A percentile compares a stretch with the other conserved stretches of the same genome.
Conservation (phyloP, 371 early-diverging fungal species). For the Circinella umbellata region DNA sequence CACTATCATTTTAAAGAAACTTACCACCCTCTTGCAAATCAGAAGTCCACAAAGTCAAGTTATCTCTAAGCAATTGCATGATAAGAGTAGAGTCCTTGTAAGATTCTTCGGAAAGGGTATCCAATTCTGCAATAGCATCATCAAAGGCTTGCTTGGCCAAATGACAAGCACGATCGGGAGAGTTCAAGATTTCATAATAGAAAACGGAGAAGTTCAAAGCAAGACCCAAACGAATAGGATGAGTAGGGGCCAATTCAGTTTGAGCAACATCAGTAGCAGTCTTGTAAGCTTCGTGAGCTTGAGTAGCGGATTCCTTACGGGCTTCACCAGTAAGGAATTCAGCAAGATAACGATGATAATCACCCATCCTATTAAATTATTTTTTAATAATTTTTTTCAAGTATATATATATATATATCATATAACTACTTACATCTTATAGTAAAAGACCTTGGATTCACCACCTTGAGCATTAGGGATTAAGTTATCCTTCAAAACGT, state of each 20-base stretch:
- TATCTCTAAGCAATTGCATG: slow-evolving; percentile 99
- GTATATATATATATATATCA: no score
- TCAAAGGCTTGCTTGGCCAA: slow-evolving; percentile 99
- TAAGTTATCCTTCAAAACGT: slow-evolving; percentile 89
- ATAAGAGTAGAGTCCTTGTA: slow-evolving; percentile 99
- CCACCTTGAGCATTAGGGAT: slow-evolving; percentile 87
- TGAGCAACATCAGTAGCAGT: slow-evolving; percentile 95
- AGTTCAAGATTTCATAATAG: slow-evolving; percentile 99
- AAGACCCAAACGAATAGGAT: slow-evolving; percentile 99
- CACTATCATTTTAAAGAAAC: not conserved
- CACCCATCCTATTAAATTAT: slow-evolving; percentile 85
- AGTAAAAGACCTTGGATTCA: slow-evolving; percentile 98
- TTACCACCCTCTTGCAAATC: slow-evolving; percentile 86
- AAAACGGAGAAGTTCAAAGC: slow-evolving; percentile 99
- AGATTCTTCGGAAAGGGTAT: slow-evolving; percentile 98
- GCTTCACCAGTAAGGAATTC: slow-evolving; percentile 93
- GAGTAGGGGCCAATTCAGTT: slow-evolving; percentile 94
- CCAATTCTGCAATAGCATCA: slow-evolving; percentile 98
- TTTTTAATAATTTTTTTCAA: not conserved
- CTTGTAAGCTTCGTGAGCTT: slow-evolving; percentile 97
- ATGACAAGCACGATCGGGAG: slow-evolving; percentile 98
- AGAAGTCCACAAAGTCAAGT: slow-evolving; percentile 99
- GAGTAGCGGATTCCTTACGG: slow-evolving; percentile 86
- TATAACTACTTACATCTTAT: slow-evolving; percentile 88
- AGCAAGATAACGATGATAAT: slow-evolving; percentile 99